These are phyloP conservation scores for Vitellaria paradoxa DNA, from an alignment of 179 eudicot species.

Conservation along the genomic window DNA sequence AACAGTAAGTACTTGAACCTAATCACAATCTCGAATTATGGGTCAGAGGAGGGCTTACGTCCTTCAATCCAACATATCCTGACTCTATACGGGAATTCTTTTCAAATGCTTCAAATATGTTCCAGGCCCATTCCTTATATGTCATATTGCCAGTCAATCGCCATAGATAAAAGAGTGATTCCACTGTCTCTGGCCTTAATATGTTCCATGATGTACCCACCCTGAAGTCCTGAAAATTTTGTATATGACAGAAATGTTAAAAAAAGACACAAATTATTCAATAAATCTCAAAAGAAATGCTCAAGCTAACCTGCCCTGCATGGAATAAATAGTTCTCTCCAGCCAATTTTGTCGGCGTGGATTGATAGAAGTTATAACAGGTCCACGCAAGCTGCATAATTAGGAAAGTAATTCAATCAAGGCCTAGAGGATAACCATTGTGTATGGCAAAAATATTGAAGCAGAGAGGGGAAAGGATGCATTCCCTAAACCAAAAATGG, in stretches of 20 bases:
- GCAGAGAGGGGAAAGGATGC: background rate
- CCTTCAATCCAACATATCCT: slow-evolving; percentile 97
- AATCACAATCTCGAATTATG: background rate
- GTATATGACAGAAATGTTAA: slow-evolving; percentile 5
- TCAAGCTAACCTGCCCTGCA: slow-evolving; percentile 60
- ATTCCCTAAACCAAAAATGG: slow-evolving; percentile 3
- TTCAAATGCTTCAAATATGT: slow-evolving; percentile 98
- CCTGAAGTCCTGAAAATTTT: slow-evolving; percentile 68
- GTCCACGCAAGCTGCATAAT: slow-evolving; percentile 95
- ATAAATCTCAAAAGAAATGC: slow-evolving; percentile 11
- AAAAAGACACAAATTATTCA: slow-evolving; percentile 6
- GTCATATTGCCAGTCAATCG: slow-evolving; percentile 97
- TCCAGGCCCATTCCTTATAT: slow-evolving; percentile 99
- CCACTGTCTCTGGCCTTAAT: slow-evolving; percentile 97
- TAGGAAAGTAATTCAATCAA: slow-evolving; percentile 14
- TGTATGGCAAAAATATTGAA: background rate
- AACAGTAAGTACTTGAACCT: background rate
- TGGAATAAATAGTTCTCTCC: slow-evolving; percentile 94
- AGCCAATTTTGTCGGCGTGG: slow-evolving; percentile 96
- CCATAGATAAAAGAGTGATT: slow-evolving; percentile 95
- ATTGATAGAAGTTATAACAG: slow-evolving; percentile 96
- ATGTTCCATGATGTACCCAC: slow-evolving; percentile 99
- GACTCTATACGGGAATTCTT: slow-evolving; percentile 87
- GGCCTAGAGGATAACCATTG: background rate
- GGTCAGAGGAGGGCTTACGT: slow-evolving; percentile 54